Conservation (phyloP, 257 asterid species). For the Rubia yunnanensis region DNA sequence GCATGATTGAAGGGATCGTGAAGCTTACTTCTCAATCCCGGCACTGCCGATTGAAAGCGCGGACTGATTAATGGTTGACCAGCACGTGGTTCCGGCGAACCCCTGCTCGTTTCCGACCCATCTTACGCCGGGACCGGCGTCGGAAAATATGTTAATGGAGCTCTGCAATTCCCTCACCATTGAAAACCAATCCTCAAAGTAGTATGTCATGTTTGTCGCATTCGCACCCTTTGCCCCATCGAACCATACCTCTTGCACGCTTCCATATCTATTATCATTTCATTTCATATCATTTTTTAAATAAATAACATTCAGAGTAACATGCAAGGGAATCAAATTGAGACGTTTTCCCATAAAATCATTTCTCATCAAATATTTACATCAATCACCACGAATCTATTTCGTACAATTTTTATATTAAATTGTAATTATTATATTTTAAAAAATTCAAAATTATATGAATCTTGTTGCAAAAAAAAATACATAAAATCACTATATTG, state of each 20-base stretch:
- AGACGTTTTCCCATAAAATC: neutral
- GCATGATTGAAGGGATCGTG: neutral
- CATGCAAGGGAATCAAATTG: neutral
- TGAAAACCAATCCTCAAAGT: constrained; percentile 75
- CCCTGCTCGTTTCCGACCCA: constrained; percentile 94
- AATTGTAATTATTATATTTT: too few species aligned
- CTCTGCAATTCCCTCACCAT: constrained; percentile 84
- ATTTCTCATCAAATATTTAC: too few species aligned
- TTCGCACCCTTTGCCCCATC: constrained; percentile 92
- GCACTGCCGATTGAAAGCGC: constrained; percentile 65
- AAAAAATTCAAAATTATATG: too few species aligned
- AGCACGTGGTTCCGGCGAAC: constrained; percentile 65
- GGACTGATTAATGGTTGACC: constrained; percentile 87
- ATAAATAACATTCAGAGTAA: neutral
- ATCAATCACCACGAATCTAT: too few species aligned
- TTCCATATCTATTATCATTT: constrained; percentile 46
- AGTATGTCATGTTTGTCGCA: constrained; percentile 76
- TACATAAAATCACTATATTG: too few species aligned
- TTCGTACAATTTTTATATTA: too few species aligned
- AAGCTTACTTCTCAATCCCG: constrained; percentile 39
- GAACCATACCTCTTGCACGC: constrained; percentile 79
- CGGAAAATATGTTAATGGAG: constrained; percentile 80
- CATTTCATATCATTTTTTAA: too few species aligned
- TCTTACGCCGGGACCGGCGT: constrained; percentile 83
- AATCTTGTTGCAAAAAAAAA: too few species aligned